phyloP scores from a whole-genome alignment of 2,329 filamentous ascomycete species.

The Penicillium sp. region DNA sequence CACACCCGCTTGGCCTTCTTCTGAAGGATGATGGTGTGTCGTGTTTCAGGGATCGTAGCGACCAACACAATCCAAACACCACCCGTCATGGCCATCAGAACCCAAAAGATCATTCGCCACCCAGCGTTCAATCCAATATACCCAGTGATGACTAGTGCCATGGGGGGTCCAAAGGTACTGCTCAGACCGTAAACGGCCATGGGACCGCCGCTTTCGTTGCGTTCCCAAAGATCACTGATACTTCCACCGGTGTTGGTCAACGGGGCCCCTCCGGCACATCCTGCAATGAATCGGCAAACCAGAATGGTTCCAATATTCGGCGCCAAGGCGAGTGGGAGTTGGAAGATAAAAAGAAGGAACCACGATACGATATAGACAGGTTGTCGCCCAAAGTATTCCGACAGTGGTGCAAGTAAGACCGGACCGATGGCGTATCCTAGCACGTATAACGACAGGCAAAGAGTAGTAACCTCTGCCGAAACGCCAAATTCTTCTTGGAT shows the following conservation, averaged over 20 bases:
- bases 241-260: conserved; percentile 39
- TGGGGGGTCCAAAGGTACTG: conserved; percentile 41
- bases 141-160: conserved; percentile 39
- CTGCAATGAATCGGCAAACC: conserved; percentile 34
- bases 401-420: conserved; percentile 37
- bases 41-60: conserved; percentile 57
- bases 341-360: conserved; percentile 36
- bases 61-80: conserved; percentile 55
- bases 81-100: conserved; percentile 60
- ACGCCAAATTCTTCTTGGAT: conserved; percentile 34
- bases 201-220: conserved; percentile 34
- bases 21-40: conserved; percentile 60
- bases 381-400: conserved; percentile 42
- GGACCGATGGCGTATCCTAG: conserved; percentile 35
- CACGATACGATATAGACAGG: conserved; percentile 39
- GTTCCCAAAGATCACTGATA: conserved; percentile 38
- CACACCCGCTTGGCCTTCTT: conserved; percentile 58
- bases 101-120: conserved; percentile 66
- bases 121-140: conserved; percentile 40
- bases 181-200: conserved; percentile 43
- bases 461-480: conserved; percentile 33
- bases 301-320: conserved; percentile 36
- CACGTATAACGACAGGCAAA: conserved; percentile 39
- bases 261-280: conserved; percentile 36
- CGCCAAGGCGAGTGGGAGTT: conserved; percentile 32